Evolutionary conservation across 129 eudicot genomes (phyloP), one percentile per base, ranked within the genome.

Genomic region (Rutidosis leptorrhynchoides): DNA sequence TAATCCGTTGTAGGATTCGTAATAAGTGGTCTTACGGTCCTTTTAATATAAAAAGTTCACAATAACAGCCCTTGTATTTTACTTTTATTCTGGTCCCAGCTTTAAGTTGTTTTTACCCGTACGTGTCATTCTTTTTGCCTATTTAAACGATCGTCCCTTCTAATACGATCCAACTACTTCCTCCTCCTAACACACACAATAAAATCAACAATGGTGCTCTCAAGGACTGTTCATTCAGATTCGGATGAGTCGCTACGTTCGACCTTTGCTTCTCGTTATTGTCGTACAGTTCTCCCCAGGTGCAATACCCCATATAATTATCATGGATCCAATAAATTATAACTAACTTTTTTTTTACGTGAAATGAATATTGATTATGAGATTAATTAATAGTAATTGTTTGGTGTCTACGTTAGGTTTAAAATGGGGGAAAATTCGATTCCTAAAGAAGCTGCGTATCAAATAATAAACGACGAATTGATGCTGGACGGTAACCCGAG

Each of bases 401-500:
- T 56, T 25, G 5, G 10, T 33, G 58, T 21, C 29, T 49, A 22
- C 7, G 54, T 66, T 57, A 86, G 97, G 85, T 90, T 68, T 51
- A 76, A 78, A 83, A 82, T 90, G 73, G 84, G 86, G 3, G 83
- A 83, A 19, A 78, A 72, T 45, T 81, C 96, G 79, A 89, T 89
- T 35, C 96, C 97, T 0, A 90, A 82, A 63, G 97, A 90, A 37
- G 97, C 95, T 23, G 95, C 95, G 35, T 90, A 73, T 63, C 97
- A 90, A 67, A 86, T 86, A 19, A 90, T 90, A 45, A 87, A 90
- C 73, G 97, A 90, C 65, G 97, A 90, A 67, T 73, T 90, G n/a
- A 90, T 90, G 97, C 35, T 90, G 57, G 97, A 90, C 37, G 97
- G 97, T 0, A 90, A 90, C 45, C 97, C 97, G 11, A 82, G 97